A percentile compares a stretch with the other conserved stretches of the same genome.
Conservation (phyloP, 305 asterid species). For the Fraxinus baroniana region DNA sequence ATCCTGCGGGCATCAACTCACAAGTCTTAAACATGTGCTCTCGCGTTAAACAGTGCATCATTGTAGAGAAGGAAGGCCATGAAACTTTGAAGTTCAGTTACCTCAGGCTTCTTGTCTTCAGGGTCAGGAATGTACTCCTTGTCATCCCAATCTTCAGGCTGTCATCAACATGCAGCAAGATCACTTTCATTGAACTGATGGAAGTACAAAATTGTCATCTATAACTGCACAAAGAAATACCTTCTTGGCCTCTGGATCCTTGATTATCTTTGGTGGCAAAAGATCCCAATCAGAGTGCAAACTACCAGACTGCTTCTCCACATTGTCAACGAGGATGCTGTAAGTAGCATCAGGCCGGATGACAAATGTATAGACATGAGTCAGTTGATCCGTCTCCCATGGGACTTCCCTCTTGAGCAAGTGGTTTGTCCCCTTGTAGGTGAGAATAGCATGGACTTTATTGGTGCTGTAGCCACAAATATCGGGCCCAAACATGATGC, state of each 20-base stretch:
- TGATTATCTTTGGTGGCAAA: slow-evolving; percentile 79
- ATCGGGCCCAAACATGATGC: slow-evolving; percentile 99
- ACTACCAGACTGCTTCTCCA: slow-evolving; percentile 89
- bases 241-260: slow-evolving; percentile 95
- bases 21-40: neutral
- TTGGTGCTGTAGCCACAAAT: slow-evolving; percentile 91
- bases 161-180: slow-evolving; percentile 24
- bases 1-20: slow-evolving; percentile 43
- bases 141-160: slow-evolving; percentile 99
- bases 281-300: slow-evolving; percentile 91
- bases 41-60: neutral
- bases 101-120: slow-evolving; percentile 96
- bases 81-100: slow-evolving; percentile 14
- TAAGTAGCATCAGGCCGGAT: slow-evolving; percentile 95
- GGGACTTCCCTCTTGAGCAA: slow-evolving; percentile 97
- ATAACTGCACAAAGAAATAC: slow-evolving; percentile 27
- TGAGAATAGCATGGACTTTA: slow-evolving; percentile 90
- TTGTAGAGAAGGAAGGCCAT: neutral
- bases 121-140: slow-evolving; percentile 89
- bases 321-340: slow-evolving; percentile 85
- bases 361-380: slow-evolving; percentile 87
- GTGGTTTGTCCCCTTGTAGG: slow-evolving; percentile 72
- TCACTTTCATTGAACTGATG: neutral
- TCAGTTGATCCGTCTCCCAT: slow-evolving; percentile 89
- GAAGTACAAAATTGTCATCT: neutral